Base-by-base conservation (phyloP, 352 stramenopile genomes). In the Phytophthora colocasiae region DNA sequence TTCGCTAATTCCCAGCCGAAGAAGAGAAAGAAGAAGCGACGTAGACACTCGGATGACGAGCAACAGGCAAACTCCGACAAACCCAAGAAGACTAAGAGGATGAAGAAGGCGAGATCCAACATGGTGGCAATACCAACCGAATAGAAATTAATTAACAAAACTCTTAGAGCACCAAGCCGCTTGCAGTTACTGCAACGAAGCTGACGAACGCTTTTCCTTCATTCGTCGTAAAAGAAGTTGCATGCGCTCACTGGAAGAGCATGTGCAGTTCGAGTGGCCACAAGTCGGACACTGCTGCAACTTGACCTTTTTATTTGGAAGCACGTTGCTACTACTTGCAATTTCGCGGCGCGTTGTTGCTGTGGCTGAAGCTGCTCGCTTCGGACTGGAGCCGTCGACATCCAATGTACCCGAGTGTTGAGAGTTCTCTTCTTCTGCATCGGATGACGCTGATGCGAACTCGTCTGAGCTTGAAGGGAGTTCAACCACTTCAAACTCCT, bases 401-500 rank as follows among this genome's bases (percentile, higher is more conserved):
- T 24, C 26, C 45, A 17, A 11, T 8, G 27, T 5, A 11, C 10
- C 17, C 15, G 34, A 6, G 17, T 39, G 19, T 26, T 40, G 45
- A 43, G 27, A 19, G 26, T 10, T 15, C 12, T 63, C 41, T 1
- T 62, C 47, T n/a, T 77, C 57, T 44, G 76, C 66, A 17, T 73
- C 67, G 4, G 67, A 59, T n/a, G 52, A 61, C n/a, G 24, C 45
- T 32, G 38, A 56, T n/a, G 43, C 51, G 6, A 63, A 34, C n/a
- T 84, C 79, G 34, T 85, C 77, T 2, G 80, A 87, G 58, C 81
- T 90, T 12, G 73, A 80, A 2, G 74, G 73, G 1, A 95, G 67
- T 31, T 92, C 87, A 19, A 93, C 83, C 34, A 85, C 80, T 75
- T 95, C 87, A 65, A 91, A 95, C 12, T 75, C 75, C 11, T 88